Evolutionary conservation across 1,284 basidiomycete species (phyloP), one percentile per base, ranked within the genome.

Genomic region (Boletus sp.): DNA sequence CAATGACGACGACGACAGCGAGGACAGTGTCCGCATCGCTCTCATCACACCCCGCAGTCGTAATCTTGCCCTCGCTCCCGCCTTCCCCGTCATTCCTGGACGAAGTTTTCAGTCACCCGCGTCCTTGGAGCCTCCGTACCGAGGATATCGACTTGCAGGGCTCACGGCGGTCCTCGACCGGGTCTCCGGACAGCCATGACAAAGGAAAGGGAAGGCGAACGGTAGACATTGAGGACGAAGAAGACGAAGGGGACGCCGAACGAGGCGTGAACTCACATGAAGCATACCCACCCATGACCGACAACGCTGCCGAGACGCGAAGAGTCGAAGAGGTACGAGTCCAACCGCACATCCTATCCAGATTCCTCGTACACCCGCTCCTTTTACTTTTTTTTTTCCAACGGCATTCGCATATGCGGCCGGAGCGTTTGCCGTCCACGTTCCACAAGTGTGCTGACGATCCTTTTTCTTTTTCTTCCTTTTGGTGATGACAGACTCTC

Each of bases 281-380:
- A 20, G 69, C 66, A 20, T 89, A 88, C 57, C 85, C 87, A 2
- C 86, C 88, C 5, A 75, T 64, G 41, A 79, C 71, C 34, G 81
- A 85, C 51, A 80, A 81, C 27, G 75, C 75, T 30, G 73, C 75
- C 44, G 88, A 89, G 55, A 80, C 83, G 32, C 75, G 78, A 50
- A 71, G 78, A 50, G 71, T 90, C 17, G 75, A 81, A 69, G 84
- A 89, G 78, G 87, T 85, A 64, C 49, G 74, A 64, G 17, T 9
- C 3, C 8, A 41, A 53, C 16, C 9, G 5, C 12, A 32, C 16
- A 34, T 30, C 8, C 12, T 22, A n/a, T n/a, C n/a, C n/a, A n/a
- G n/a, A n/a, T n/a, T n/a, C n/a, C n/a, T 33, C 17, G 10, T 22
- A 38, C 9, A 14, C 9, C 19, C 12, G 16, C 27, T 17, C 22